These are phyloP conservation scores for Crithidia sp. DNA, from an alignment of 208 protist genomes.

Conservation along the genomic window DNA sequence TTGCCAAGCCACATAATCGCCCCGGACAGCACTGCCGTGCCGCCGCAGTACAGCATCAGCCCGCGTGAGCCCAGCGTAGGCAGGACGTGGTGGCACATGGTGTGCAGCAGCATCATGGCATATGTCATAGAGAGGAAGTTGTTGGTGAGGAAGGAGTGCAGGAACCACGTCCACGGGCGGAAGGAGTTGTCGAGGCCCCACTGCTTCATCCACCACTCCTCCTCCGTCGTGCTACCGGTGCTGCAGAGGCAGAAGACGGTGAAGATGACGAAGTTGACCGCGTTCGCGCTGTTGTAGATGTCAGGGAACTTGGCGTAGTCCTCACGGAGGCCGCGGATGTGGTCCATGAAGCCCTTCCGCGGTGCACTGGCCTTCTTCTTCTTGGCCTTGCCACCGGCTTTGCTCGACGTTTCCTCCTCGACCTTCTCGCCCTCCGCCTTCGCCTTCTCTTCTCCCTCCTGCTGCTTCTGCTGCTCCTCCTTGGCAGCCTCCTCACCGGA, in stretches of 20 bases:
- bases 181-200: slow-evolving; percentile 78
- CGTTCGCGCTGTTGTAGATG: slow-evolving; percentile 92
- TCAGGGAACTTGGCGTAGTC: slow-evolving; percentile 83
- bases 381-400: slow-evolving; percentile 26
- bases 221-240: slow-evolving; percentile 84
- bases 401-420: slow-evolving; percentile 16
- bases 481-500: slow-evolving; percentile 5
- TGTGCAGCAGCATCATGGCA: slow-evolving; percentile 91
- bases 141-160: slow-evolving; percentile 88
- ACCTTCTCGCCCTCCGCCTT: slow-evolving; percentile 20
- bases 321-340: slow-evolving; percentile 66
- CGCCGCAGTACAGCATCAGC: slow-evolving; percentile 62
- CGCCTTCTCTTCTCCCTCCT: slow-evolving; percentile 21
- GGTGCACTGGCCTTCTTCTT: slow-evolving; percentile 23
- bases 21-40: slow-evolving; percentile 78
- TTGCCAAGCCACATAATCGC: slow-evolving; percentile 77
- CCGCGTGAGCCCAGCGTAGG: slow-evolving; percentile 70
- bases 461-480: slow-evolving; percentile 14
- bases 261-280: slow-evolving; percentile 90
- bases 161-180: slow-evolving; percentile 75
- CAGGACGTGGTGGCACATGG: slow-evolving; percentile 78
- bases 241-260: slow-evolving; percentile 91
- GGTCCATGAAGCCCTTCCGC: slow-evolving; percentile 55
- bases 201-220: slow-evolving; percentile 83
- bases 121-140: slow-evolving; percentile 92